Conservation (phyloP, 352 stramenopile genomes). For the Salisapilia sapeloensis region DNA sequence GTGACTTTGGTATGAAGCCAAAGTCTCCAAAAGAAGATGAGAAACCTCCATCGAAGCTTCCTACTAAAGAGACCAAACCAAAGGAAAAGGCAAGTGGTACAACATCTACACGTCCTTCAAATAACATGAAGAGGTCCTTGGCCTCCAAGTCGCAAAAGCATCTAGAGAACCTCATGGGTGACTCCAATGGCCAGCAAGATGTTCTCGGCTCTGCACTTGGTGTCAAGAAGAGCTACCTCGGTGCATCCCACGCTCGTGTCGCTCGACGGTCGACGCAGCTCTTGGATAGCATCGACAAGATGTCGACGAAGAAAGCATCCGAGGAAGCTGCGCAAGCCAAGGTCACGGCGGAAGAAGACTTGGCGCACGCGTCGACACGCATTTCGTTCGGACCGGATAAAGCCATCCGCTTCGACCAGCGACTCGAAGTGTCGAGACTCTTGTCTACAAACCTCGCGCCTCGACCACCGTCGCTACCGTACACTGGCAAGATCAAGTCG, state of each 20-base stretch:
- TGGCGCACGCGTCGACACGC: too few relatives aligned
- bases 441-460: too few relatives aligned
- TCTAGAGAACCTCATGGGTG: constrained; percentile 33
- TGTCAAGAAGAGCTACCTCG: constrained; percentile 11
- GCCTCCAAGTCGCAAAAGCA: constrained; percentile 43
- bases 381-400: too few relatives aligned
- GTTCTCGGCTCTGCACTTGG: constrained; percentile 16
- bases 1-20: constrained; percentile 6
- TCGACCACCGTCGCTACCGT: too few relatives aligned
- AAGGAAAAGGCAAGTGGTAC: background rate
- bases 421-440: too few relatives aligned
- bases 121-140: background rate
- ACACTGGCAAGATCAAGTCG: too few relatives aligned
- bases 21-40: background rate
- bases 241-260: constrained; percentile 17
- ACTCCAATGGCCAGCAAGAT: constrained; percentile 5
- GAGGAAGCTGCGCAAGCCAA: too few relatives aligned
- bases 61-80: constrained; percentile 4
- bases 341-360: too few relatives aligned
- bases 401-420: too few relatives aligned
- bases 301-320: too few relatives aligned
- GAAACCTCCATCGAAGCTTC: background rate
- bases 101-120: background rate
- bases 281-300: too few relatives aligned
- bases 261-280: constrained; percentile 33